Conservation (phyloP, 1,139 yeast genomes). For the Blastobotrys niveus region DNA sequence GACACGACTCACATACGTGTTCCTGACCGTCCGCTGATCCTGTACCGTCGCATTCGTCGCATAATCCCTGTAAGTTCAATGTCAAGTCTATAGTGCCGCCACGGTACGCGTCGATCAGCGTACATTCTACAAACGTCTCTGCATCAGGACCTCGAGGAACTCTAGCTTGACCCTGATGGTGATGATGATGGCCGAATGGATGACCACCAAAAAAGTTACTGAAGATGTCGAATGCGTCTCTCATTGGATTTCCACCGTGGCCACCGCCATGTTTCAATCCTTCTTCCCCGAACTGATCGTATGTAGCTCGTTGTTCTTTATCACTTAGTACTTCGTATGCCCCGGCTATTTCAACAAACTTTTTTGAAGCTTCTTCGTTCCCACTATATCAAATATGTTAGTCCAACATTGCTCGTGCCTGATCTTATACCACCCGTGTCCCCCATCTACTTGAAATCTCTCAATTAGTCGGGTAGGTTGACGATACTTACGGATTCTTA, state of each 20-base stretch:
- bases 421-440: no score
- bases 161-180: no score
- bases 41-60: conserved; percentile 72
- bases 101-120: conserved; percentile 59
- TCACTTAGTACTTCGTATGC: conserved; percentile 88
- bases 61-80: conserved; percentile 66
- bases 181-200: conserved; percentile 24
- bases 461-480: not conserved
- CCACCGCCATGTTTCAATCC: conserved; percentile 48
- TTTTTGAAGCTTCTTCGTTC: conserved; percentile 74
- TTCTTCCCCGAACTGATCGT: conserved; percentile 80
- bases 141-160: conserved; percentile 63
- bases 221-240: conserved; percentile 67
- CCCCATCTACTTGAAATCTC: no score
- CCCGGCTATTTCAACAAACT: conserved; percentile 84
- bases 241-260: conserved; percentile 35
- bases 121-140: conserved; percentile 49
- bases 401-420: no score
- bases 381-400: conserved; percentile 32
- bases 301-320: conserved; percentile 60
- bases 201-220: conserved; percentile 70
- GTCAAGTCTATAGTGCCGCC: conserved; percentile 61
- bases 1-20: conserved; percentile 60
- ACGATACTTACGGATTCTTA: conserved; percentile 52
- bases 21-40: conserved; percentile 77